These are phyloP conservation scores for Roridomyces roridus DNA, from an alignment of 768 basidiomycete species.

Conservation along the genomic window DNA sequence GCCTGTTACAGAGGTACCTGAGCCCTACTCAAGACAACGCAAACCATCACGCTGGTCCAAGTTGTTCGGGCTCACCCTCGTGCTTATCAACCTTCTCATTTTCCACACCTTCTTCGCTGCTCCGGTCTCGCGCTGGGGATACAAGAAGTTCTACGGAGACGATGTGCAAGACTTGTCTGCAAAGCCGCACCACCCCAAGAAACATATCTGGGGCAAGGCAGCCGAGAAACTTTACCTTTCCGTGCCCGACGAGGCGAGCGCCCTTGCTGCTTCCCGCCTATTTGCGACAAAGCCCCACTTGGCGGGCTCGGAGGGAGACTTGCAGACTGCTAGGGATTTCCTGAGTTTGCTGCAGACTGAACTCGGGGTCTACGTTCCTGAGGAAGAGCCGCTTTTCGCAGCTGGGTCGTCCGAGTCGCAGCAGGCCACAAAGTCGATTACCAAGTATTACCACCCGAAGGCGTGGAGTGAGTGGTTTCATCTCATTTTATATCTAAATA, in stretches of 20 bases:
- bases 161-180: not conserved
- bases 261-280: slow-evolving; percentile 54
- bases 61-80: slow-evolving; percentile 11
- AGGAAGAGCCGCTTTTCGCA: slow-evolving; percentile 51
- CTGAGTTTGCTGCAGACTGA: slow-evolving; percentile 57
- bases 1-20: slow-evolving; percentile 16
- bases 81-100: slow-evolving; percentile 6
- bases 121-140: slow-evolving; percentile 9
- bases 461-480: slow-evolving; percentile 53
- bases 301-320: slow-evolving; percentile 63
- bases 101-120: slow-evolving; percentile 12
- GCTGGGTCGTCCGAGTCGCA: slow-evolving; percentile 64
- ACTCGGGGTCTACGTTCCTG: slow-evolving; percentile 44
- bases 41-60: slow-evolving; percentile 6
- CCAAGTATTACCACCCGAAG: slow-evolving; percentile 42
- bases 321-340: slow-evolving; percentile 62
- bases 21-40: slow-evolving; percentile 4
- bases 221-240: slow-evolving; percentile 44
- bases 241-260: slow-evolving; percentile 56
- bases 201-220: slow-evolving; percentile 26
- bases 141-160: not conserved
- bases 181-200: slow-evolving; percentile 12
- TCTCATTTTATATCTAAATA: not conserved
- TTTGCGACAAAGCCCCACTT: slow-evolving; percentile 64
- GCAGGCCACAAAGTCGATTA: slow-evolving; percentile 56